phyloP scores from a whole-genome alignment of 306 rosid genomes.

The Arachis hypogaea region DNA sequence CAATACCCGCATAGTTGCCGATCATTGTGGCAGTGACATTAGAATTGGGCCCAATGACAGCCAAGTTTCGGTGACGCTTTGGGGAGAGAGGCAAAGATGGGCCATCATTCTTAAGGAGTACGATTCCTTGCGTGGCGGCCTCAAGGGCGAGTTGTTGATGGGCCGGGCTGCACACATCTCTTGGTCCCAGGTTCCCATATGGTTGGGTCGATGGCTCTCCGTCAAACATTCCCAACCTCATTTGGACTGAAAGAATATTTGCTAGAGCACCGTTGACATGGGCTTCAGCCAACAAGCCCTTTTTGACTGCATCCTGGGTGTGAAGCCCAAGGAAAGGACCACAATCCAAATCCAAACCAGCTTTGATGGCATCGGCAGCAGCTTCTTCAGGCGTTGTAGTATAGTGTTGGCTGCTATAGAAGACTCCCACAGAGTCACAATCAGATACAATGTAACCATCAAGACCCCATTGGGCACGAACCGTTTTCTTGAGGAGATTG shows the following conservation, averaged over 20 bases:
- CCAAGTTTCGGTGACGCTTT: constrained; percentile 57
- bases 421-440: constrained; percentile 89
- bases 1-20: constrained; percentile 87
- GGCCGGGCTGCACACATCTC: constrained; percentile 71
- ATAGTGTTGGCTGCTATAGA: constrained; percentile 68
- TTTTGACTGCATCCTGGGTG: constrained; percentile 66
- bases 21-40: constrained; percentile 72
- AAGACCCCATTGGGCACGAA: constrained; percentile 80
- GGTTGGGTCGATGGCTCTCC: constrained; percentile 60
- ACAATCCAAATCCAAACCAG: constrained; percentile 91
- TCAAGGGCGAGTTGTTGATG: constrained; percentile 76
- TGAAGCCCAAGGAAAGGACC: constrained; percentile 82
- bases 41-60: constrained; percentile 92
- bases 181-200: constrained; percentile 74
- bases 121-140: constrained; percentile 85
- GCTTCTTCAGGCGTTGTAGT: constrained; percentile 87
- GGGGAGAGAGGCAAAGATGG: constrained; percentile 64
- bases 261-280: constrained; percentile 62
- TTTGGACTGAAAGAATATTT: constrained; percentile 74
- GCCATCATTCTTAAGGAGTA: constrained; percentile 75
- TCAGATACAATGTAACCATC: constrained; percentile 96
- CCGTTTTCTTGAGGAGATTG: constrained; percentile 68
- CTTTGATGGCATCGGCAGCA: constrained; percentile 94
- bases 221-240: constrained; percentile 94
- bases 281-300: constrained; percentile 61